Percentiles rank a stretch among this genome's conserved stretches.
These are phyloP conservation scores for Curvularia eragrostidis DNA, from an alignment of 2,329 filamentous ascomycete species.

Conservation along the genomic window DNA sequence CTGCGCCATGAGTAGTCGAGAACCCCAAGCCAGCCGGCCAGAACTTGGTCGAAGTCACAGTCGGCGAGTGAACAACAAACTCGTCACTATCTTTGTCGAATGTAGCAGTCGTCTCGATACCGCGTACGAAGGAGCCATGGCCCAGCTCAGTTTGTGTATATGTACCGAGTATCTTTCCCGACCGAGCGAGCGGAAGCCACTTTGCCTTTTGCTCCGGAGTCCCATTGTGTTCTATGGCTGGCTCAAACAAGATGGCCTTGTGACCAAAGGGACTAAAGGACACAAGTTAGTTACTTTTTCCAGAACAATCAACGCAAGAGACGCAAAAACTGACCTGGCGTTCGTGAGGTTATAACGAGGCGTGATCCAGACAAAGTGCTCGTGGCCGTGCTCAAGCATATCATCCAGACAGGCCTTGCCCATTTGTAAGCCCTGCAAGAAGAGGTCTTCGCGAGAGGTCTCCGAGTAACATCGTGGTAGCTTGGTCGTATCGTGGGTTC, in stretches of 20 bases:
- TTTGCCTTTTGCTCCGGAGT: constrained; percentile 55
- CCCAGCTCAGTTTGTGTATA: constrained; percentile 60
- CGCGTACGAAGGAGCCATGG: constrained; percentile 59
- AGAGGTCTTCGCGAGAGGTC: constrained; percentile 32
- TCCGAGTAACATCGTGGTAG: constrained; percentile 35
- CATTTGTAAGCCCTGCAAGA: constrained; percentile 30
- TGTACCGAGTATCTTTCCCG: constrained; percentile 51
- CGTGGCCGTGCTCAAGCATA: constrained; percentile 24
- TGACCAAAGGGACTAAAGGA: constrained; percentile 23
- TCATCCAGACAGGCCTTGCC: constrained; percentile 36
- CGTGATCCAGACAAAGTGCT: constrained; percentile 28
- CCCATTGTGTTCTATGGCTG: constrained; percentile 46
- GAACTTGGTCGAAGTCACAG: constrained; percentile 41
- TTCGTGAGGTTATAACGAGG: constrained; percentile 23
- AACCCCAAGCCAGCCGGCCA: constrained; percentile 28
- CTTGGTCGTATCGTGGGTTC: constrained; percentile 23
- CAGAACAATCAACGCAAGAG: neutral
- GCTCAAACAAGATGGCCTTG: constrained; percentile 22
- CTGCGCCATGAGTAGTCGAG: constrained; percentile 43
- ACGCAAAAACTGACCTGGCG: constrained; percentile 17
- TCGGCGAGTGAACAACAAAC: constrained; percentile 58
- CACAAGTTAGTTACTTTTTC: neutral
- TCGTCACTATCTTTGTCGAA: constrained; percentile 53
- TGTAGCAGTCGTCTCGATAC: constrained; percentile 56
- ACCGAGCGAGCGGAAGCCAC: constrained; percentile 47